A percentile compares a stretch with the other conserved stretches of the same genome.
These are phyloP conservation scores for Irpex sp. DNA, from an alignment of 1,284 basidiomycete genomes.

Conservation along the genomic window DNA sequence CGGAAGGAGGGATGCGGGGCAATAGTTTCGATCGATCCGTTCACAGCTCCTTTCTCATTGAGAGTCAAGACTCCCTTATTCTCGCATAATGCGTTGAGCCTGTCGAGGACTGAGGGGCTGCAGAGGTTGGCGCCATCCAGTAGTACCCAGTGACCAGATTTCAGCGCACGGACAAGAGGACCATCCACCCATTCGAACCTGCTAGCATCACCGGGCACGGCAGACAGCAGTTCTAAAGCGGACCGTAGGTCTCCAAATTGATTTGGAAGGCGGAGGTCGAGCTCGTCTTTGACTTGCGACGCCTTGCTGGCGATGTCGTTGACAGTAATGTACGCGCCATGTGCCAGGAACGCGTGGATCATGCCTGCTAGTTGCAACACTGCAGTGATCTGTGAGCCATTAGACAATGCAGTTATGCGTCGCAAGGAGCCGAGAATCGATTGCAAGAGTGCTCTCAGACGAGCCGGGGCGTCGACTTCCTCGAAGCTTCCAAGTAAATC, in stretches of 20 bases:
- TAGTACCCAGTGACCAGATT: constrained; percentile 86
- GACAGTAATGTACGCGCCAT: not conserved
- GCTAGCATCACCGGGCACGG: constrained; percentile 32
- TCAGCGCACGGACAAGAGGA: constrained; percentile 87
- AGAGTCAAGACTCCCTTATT: constrained; percentile 77
- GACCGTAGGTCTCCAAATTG: not conserved
- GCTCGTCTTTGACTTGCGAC: not conserved
- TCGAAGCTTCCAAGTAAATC: constrained; percentile 97
- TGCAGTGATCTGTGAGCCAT: constrained; percentile 29
- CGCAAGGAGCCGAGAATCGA: constrained; percentile 40
- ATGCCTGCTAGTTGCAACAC: constrained; percentile 6
- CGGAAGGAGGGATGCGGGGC: constrained; percentile 88
- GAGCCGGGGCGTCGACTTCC: constrained; percentile 64
- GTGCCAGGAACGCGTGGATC: not conserved
- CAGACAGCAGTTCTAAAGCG: constrained; percentile 6
- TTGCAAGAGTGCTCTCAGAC: constrained; percentile 35
- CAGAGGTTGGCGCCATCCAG: constrained; percentile 95
- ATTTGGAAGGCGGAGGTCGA: not conserved
- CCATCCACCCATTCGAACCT: constrained; percentile 97
- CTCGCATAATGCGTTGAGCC: constrained; percentile 97
- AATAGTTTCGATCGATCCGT: constrained; percentile 74
- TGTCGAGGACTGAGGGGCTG: constrained; percentile 92
- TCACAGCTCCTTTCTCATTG: constrained; percentile 86
- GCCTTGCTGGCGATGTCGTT: not conserved
- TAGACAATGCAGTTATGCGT: constrained; percentile 32